Conservation (phyloP, 1,139 yeast genomes). For the Taphrina wiesneri region DNA sequence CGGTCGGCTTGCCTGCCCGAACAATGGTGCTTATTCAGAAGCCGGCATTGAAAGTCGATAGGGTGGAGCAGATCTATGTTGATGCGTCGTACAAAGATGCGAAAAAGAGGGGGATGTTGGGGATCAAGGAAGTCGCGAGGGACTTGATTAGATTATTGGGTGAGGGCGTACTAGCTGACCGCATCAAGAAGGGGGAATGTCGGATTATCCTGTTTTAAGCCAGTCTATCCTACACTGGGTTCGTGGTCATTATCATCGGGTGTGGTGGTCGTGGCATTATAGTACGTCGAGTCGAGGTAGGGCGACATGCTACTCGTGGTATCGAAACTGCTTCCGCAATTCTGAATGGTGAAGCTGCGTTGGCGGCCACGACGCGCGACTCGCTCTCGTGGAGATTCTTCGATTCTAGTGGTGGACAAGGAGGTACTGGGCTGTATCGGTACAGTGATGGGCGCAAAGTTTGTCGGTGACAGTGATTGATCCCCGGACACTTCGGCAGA, state of each 20-base stretch:
- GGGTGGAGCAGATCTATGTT: constrained; percentile 22
- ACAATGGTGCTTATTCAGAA: constrained; percentile 1
- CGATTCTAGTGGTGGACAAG: neutral
- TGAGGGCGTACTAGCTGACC: neutral
- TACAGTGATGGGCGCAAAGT: neutral
- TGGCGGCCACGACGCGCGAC: constrained; percentile 5
- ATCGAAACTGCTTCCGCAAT: neutral
- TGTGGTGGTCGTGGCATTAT: neutral
- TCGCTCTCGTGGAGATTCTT: neutral
- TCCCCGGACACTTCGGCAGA: neutral
- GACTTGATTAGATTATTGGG: constrained; percentile 2
- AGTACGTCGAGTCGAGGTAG: neutral
- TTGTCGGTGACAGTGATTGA: neutral
- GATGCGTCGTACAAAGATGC: constrained; percentile 20
- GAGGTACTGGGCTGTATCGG: neutral
- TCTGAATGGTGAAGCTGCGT: constrained; percentile 6
- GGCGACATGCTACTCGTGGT: neutral
- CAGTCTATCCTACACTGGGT: neutral
- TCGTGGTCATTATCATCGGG: neutral
- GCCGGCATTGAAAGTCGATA: constrained; percentile 12
- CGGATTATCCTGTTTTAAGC: constrained; percentile 1
- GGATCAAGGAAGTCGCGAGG: constrained; percentile 17
- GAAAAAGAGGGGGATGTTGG: constrained; percentile 17
- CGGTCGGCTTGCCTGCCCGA: constrained; percentile 29
- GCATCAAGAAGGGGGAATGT: constrained; percentile 6